These are phyloP conservation scores for Deinandra increscens DNA, from an alignment of 129 eudicot genomes.

Conservation along the genomic window DNA sequence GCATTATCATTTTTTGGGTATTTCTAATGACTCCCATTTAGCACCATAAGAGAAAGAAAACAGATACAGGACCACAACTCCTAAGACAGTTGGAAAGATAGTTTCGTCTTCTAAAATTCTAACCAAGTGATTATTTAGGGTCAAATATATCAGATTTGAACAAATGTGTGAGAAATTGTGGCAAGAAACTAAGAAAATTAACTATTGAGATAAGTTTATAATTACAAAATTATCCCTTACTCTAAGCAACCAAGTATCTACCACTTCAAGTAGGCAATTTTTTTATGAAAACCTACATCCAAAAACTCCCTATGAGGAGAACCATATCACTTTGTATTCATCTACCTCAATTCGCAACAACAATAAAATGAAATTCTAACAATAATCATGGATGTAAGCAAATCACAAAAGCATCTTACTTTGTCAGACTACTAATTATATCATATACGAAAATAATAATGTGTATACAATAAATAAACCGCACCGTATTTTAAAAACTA, in stretches of 20 bases:
- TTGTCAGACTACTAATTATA: background rate
- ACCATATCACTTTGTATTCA: background rate
- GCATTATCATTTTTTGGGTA: background rate
- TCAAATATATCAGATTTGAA: background rate
- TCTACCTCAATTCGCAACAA: background rate
- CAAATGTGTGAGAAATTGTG: background rate
- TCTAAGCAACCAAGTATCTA: background rate
- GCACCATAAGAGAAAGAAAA: background rate
- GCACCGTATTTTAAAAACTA: background rate
- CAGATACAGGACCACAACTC: background rate
- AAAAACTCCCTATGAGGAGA: background rate
- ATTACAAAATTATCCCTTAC: background rate
- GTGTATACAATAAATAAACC: background rate
- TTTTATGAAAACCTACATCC: background rate
- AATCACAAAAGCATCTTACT: background rate
- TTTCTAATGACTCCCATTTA: background rate
- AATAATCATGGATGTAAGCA: background rate
- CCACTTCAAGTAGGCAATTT: background rate
- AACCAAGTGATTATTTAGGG: background rate
- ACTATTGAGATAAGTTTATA: background rate
- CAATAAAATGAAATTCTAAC: conserved; percentile 2
- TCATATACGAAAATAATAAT: background rate
- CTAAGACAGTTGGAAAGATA: background rate
- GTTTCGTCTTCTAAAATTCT: background rate
- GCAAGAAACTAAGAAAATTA: background rate